These are phyloP conservation scores for Chlamydomonas schloesseri DNA, from an alignment of 139 green algal species.

Conservation along the genomic window DNA sequence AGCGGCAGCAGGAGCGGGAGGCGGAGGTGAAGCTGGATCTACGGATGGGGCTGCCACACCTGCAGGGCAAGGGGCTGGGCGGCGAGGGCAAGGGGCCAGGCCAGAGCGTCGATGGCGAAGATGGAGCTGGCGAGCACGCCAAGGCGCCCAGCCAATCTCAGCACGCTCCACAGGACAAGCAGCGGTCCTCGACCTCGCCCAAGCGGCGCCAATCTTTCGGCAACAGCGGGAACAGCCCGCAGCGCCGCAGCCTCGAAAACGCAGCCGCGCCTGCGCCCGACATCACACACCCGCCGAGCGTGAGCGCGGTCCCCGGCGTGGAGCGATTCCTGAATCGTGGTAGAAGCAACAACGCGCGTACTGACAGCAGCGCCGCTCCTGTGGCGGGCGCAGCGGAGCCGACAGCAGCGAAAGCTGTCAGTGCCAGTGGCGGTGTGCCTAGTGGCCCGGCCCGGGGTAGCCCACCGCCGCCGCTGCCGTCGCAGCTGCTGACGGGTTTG, in stretches of 20 bases:
- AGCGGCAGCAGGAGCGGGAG: not conserved
- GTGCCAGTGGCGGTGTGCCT: not conserved
- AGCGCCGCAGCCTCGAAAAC: too few relatives aligned
- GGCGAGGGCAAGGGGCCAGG: not conserved
- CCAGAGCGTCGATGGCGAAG: not conserved
- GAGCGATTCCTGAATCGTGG: not conserved
- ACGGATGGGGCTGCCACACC: not conserved
- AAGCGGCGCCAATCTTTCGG: too few relatives aligned
- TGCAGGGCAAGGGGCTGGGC: not conserved
- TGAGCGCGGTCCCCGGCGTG: not conserved
- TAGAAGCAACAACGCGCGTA: not conserved
- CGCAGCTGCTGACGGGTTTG: slow-evolving; percentile 10
- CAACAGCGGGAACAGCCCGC: too few relatives aligned
- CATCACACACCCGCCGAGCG: not conserved
- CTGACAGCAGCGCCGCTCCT: not conserved
- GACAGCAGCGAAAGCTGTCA: not conserved
- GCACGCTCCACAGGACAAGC: not conserved
- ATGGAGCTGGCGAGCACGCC: not conserved
- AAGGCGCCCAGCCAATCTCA: too few relatives aligned
- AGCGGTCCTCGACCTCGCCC: not conserved
- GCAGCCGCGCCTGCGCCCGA: not conserved
- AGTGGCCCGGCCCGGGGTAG: not conserved
- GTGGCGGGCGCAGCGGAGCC: too few relatives aligned
- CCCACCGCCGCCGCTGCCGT: not conserved
- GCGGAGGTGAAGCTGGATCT: not conserved